Evolutionary conservation across 768 basidiomycete species (phyloP), one percentile per base, ranked within the genome.

Genomic region (Mycena epipterygia): DNA sequence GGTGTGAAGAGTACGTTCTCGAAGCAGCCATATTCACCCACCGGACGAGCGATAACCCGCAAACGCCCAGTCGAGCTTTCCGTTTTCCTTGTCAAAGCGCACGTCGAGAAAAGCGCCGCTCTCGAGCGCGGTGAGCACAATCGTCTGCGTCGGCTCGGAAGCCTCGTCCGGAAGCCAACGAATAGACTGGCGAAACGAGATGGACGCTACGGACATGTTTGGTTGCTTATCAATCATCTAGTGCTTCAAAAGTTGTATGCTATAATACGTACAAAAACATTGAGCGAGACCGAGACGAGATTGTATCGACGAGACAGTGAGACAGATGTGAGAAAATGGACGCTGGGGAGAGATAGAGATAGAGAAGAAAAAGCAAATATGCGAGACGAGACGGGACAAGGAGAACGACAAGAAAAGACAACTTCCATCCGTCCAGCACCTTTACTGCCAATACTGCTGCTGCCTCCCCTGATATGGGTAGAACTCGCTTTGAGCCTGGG

Each of bases 401-500:
- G 61, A 62, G n/a, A 67, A 37, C 52, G 44, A 65, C 25, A 62
- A 48, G 25, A 19, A 64, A 48, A 32, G 25, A 52, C 64, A 29
- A 61, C 56, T 62, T 49, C 39, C 72, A 55, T 61, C 48, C 62
- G n/a, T 39, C n/a, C n/a, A n/a, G n/a, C n/a, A n/a, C n/a, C n/a
- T n/a, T n/a, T 30, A 35, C 64, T 13, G 29, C 23, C 56, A 39
- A 81, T 90, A 88, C 64, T 83, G 84, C 77, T 87, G 89, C 76
- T 88, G 90, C 77, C 90, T 84, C 27, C 86, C 85, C 79, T 91
- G 92, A 78, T 93, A 93, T 72, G 89, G 88, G 78, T 94, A 94
- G 78, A 93, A 94, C 52, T 93, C 91, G 57, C 86, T 90, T 56
- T 84, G 88, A 48, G 88, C 89, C 75, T 92, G 91, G 23, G 89